A percentile compares a stretch with the other conserved stretches of the same genome.
Evolutionary conservation across 1,284 basidiomycete genomes (phyloP).

Genomic region (Ganoderma lucidum): DNA sequence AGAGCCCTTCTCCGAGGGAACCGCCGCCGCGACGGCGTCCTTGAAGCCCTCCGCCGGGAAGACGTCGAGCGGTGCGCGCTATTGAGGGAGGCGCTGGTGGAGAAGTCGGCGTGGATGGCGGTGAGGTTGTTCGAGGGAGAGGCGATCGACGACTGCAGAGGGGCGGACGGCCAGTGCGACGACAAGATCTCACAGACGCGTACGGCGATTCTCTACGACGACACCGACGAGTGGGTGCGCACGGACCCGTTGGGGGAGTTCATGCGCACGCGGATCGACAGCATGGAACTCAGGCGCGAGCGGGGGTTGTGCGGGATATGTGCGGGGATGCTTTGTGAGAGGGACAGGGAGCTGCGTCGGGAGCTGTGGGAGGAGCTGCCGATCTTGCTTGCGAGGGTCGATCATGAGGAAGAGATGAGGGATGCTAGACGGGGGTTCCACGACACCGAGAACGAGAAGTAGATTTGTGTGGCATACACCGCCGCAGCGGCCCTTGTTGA

Average conservation of each 20-base stretch:
- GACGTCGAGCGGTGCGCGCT: slow-evolving; percentile 7
- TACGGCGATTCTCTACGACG: not conserved
- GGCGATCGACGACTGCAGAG: not conserved
- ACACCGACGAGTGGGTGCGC: not conserved
- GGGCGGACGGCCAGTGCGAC: not conserved
- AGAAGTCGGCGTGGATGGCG: slow-evolving; percentile 1
- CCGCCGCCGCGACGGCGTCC: not conserved
- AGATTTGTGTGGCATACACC: not conserved
- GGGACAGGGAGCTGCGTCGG: not conserved
- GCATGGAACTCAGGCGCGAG: not conserved
- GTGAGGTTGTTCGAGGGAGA: not conserved
- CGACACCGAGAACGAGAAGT: not conserved
- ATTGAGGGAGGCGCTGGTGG: not conserved
- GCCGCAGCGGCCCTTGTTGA: too few relatives aligned
- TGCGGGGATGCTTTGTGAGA: slow-evolving; percentile 3
- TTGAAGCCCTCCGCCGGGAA: not conserved
- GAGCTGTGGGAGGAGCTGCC: slow-evolving; percentile 11
- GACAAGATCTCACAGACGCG: not conserved
- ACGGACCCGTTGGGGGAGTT: slow-evolving; percentile 2
- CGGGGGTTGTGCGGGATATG: slow-evolving; percentile 5
- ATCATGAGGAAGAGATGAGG: slow-evolving; percentile 6
- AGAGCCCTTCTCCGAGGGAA: not conserved
- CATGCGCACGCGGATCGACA: not conserved
- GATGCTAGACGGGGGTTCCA: not conserved
- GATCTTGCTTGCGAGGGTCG: not conserved